Evolutionary conservation across 1,139 yeast genomes (phyloP).

Genomic region (Eremothecium coryli): DNA sequence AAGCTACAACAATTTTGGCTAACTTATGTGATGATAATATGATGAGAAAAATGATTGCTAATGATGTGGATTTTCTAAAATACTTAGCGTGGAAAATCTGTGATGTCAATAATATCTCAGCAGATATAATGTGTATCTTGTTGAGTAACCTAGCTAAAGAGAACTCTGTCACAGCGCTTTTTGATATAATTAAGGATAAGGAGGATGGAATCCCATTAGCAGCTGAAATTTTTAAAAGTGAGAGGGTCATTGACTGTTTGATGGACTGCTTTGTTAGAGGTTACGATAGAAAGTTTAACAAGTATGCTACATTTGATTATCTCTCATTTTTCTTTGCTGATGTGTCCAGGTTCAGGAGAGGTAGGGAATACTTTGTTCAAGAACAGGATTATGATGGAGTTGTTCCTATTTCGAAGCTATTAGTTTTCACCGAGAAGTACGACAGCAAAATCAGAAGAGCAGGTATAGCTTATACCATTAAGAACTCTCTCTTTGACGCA

Average conservation of each 20-base stretch:
- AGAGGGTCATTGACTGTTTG: conserved; percentile 63
- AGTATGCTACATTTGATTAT: conserved; percentile 69
- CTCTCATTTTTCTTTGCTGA: conserved; percentile 87
- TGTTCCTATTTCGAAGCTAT: conserved; percentile 68
- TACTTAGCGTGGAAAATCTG: conserved; percentile 47
- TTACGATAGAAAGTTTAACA: conserved; percentile 58
- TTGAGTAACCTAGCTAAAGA: conserved; percentile 78
- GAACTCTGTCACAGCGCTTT: conserved; percentile 49
- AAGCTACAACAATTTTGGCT: conserved; percentile 71
- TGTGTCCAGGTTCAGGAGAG: conserved; percentile 61
- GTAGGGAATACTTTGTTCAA: conserved; percentile 67
- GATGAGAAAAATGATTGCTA: conserved; percentile 54
- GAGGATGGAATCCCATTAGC: conserved; percentile 20
- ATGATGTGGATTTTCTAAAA: conserved; percentile 52
- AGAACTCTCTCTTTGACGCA: conserved; percentile 78
- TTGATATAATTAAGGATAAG: conserved; percentile 36
- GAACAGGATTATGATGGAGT: conserved; percentile 67
- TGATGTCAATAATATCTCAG: conserved; percentile 51
- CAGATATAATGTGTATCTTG: conserved; percentile 77
- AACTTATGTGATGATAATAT: conserved; percentile 63
- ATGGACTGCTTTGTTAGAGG: conserved; percentile 91
- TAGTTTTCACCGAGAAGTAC: conserved; percentile 76
- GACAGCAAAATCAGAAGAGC: conserved; percentile 75
- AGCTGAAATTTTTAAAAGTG: conserved; percentile 43
- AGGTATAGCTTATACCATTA: conserved; percentile 89